Base-by-base conservation (phyloP, 129 eudicot species). In the Artemisia argyi region DNA sequence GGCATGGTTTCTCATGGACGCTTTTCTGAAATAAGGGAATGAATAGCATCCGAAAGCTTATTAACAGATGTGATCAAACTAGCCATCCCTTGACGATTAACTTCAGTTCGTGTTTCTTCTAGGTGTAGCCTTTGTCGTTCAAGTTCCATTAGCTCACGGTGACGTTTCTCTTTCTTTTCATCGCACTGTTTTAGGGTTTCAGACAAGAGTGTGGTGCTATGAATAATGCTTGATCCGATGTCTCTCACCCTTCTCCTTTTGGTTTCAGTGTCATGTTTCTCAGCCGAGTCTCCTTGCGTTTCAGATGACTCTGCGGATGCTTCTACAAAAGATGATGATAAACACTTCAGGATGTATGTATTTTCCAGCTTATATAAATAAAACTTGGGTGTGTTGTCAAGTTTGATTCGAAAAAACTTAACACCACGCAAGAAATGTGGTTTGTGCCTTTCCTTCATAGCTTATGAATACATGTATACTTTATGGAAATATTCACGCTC, bases 31-130 rank as follows among this genome's bases (percentile, higher is more conserved):
- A 80, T 74, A 30, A 84, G 85, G 28, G 80, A 46, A 48, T 76
- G 80, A 51, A 84, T 80, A 44, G 88, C 88, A 67, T 80, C 79
- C 3, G 88, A 84, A 19, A 84, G 85, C 77, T 80, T 80, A 50
- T 80, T 69, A 15, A 84, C 66, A 7, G 88, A 82, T 1, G 80
- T 44, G 69, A 84, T 51, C 19, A 84, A 71, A 76, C 69, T 56
- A 1, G 74, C 54, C 54, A 84, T 46, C 28, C 85, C 88, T 64
- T 84, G 80, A 17, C 80, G 81, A 58, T 84, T 80, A 47, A 80
- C 74, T 60, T 80, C 82, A 26, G 77, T 80, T 63, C 79, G 74
- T 18, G 79, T 75, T 46, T 80, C 88, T 32, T 80, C 82, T 19
- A 69, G 52, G 6, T 61, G 82, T 39, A 80, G 68, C 74, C 88